Evolutionary conservation across 352 stramenopile genomes (phyloP).

Genomic region (Phytophthora citrophthora): DNA sequence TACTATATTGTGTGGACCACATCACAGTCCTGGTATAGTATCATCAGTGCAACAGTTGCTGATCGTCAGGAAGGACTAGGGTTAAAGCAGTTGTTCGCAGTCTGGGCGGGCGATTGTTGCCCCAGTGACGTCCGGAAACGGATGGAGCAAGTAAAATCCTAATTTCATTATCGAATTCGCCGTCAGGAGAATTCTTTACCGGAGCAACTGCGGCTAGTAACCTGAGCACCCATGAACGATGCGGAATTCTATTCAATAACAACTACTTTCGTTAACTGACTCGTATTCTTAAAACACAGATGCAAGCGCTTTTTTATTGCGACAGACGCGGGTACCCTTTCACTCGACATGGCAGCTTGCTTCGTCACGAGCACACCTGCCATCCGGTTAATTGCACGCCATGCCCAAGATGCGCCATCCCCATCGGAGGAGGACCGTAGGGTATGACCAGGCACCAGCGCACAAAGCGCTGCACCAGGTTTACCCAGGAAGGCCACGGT

Average conservation of each 20-base stretch:
- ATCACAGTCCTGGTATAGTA: neutral
- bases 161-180: too few species aligned
- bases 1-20: neutral
- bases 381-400: neutral
- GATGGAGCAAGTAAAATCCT: too few species aligned
- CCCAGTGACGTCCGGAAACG: neutral
- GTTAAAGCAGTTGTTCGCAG: neutral
- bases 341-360: neutral
- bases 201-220: neutral
- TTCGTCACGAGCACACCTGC: neutral
- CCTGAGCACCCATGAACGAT: neutral
- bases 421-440: neutral
- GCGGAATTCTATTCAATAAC: neutral
- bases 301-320: neutral
- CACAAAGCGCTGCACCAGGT: neutral
- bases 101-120: neutral
- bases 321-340: neutral
- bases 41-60: too few species aligned
- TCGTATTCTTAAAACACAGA: too few species aligned
- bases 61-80: neutral
- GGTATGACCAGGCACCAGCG: neutral
- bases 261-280: neutral
- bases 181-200: neutral
- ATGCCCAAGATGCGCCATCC: neutral
- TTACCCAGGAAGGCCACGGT: neutral